Base-by-base conservation (phyloP, 2,329 filamentous ascomycete species). In the Sphaerostilbella broomeana region DNA sequence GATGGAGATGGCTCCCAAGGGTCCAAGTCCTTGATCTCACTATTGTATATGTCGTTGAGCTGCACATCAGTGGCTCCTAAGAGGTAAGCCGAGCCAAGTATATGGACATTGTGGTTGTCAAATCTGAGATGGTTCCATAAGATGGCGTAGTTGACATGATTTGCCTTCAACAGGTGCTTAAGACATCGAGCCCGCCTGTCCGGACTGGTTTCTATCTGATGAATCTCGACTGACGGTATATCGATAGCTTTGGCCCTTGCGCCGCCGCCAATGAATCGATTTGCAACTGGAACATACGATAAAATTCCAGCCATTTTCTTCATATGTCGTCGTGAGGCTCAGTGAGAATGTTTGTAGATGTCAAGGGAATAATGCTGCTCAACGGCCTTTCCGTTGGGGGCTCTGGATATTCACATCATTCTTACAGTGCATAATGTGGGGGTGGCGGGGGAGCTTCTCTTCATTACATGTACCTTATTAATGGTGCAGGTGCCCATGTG, bases 131-230 rank as follows among this genome's bases (percentile, higher is more conserved):
- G 60, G 58, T 89, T 79, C 60, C 85, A 92, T 39, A 95, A 65
- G 49, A 97, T 81, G 21, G 87, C 79, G 62, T 94, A 77, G 58
- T 92, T 95, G 50, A 82, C 81, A 65, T 98, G 92, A 59, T 97
- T 97, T 37, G 89, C 82, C 61, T 85, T 86, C 45, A 98, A 62
- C 11, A 98, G 70, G 63, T 97, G 88, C 66, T 94, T 95, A 46
- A 98, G 71, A 15, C 86, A 86, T 45, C 90, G 73, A 13, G 84
- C 79, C 41, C 84, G 73, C 60, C 86, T 90, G 56, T 94, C 87
- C 7, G 80, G 73, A 33, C 79, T 73, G 5, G 81, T 83, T 64
- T 97, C 90, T 52, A 95, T 75, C 59, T 84, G 77, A 62, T 94
- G 79, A 42, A 86, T 71, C 47, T 84, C 69, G 40, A 90, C 81